Evolutionary conservation across 2,329 filamentous ascomycete species (phyloP), one percentile per base, ranked within the genome.

Genomic region (Allantophomopsis lycopodina): DNA sequence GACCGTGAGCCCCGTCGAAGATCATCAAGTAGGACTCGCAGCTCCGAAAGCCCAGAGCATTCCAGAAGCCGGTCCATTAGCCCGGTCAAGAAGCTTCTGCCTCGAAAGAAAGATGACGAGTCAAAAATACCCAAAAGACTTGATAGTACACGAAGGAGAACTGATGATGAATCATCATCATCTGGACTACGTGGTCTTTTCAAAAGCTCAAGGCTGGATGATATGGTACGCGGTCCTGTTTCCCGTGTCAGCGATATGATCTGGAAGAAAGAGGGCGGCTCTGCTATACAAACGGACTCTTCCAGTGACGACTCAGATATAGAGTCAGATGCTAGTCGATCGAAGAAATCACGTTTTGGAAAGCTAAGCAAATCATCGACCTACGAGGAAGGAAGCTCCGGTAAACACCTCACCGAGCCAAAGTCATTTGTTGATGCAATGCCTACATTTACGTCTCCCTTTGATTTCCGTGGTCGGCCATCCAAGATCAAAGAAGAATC

Each of bases 151-250:
- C 64, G 61, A 16, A 55, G 61, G 14, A 63, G 55, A 40, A 20
- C n/a, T 20, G 47, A 52, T 17, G 64, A 70, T 32, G 63, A 71
- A 40, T 55, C 59, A 32, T 74, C 59, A 32, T 74, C 32, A 17
- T 14, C 73, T 8, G 76, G 73, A 30, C 66, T 86, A 7, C 74
- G 79, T 33, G 76, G 80, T 6, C 79, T 94, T 36, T 81, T 94
- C 60, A 89, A 86, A 60, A 79, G 78, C 2, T 73, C 76, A 37
- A 70, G 82, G 40, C 76, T 89, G 45, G 83, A 85, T 44, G 82
- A 75, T 21, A 69, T 85, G 21, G 72, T 93, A 2, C 70, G 73
- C n/a, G 68, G 66, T 44, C 76, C 80, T 49, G 68, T 78, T 7
- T 69, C 72, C 0, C 73, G 71, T 49, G 67, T 79, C 28, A 71